Conservation (phyloP, 2,329 filamentous ascomycete species). For the Trichoderma sp. region DNA sequence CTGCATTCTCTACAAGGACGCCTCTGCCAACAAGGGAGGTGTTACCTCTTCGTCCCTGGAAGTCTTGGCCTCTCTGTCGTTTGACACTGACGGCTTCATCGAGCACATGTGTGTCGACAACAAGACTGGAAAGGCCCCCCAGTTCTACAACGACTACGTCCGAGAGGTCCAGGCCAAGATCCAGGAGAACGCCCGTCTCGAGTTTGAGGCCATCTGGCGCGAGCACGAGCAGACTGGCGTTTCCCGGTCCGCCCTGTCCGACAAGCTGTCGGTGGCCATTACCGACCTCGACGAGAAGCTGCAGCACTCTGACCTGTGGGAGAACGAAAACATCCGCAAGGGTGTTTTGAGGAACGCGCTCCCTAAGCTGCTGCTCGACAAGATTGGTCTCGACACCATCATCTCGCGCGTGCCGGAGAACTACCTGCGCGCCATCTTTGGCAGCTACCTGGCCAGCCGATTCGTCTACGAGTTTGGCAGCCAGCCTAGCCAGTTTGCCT, state of each 20-base stretch:
- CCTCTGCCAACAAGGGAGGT: slow-evolving; percentile 96
- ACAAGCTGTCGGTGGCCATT: slow-evolving; percentile 86
- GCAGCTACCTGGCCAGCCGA: slow-evolving; percentile 87
- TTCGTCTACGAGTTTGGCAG: slow-evolving; percentile 97
- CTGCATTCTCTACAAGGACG: slow-evolving; percentile 94
- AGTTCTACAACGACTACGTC: slow-evolving; percentile 93
- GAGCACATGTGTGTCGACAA: slow-evolving; percentile 88
- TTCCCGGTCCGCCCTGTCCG: slow-evolving; percentile 81
- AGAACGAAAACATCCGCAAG: slow-evolving; percentile 71
- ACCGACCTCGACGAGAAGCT: slow-evolving; percentile 96
- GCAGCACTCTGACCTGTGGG: slow-evolving; percentile 89
- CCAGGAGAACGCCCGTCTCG: slow-evolving; percentile 82
- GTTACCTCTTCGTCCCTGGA: slow-evolving; percentile 97
- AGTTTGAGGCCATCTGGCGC: slow-evolving; percentile 98
- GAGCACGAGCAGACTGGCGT: slow-evolving; percentile 81
- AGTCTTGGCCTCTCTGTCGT: slow-evolving; percentile 89
- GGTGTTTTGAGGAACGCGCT: slow-evolving; percentile 82
- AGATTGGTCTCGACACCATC: slow-evolving; percentile 89
- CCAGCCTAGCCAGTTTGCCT: slow-evolving; percentile 90
- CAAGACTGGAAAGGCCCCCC: slow-evolving; percentile 65
- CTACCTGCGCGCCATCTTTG: slow-evolving; percentile 93
- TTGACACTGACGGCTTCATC: slow-evolving; percentile 84
- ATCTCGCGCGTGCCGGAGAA: slow-evolving; percentile 82
- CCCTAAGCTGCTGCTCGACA: slow-evolving; percentile 75
- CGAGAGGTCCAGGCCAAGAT: slow-evolving; percentile 88